Evolutionary conservation across 2,329 filamentous ascomycete genomes (phyloP).

Genomic region (Cladophialophora psammophila): DNA sequence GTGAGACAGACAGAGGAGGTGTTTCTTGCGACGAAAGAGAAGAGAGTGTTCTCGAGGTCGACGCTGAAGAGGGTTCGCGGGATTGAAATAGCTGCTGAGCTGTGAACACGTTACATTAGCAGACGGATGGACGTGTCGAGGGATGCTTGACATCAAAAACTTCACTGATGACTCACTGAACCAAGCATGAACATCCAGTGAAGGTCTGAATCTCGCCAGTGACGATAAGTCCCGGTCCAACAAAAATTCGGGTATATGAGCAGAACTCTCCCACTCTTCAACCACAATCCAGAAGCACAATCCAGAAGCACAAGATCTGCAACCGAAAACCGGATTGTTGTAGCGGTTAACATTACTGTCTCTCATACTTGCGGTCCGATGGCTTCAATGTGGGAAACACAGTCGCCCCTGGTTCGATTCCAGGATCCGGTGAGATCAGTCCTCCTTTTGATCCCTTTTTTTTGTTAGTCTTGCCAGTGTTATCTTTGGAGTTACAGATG

Average conservation of each 20-base stretch:
- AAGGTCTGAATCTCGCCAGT: background rate
- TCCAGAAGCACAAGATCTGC: background rate
- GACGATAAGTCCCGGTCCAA: background rate
- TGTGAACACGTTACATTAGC: background rate
- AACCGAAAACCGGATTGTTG: conserved; percentile 14
- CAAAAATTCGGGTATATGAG: background rate
- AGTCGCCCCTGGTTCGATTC: conserved; percentile 54
- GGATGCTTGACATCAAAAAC: background rate
- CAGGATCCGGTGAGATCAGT: background rate
- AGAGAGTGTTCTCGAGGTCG: background rate
- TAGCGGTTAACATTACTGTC: conserved; percentile 28
- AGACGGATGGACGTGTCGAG: background rate
- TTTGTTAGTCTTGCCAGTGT: background rate
- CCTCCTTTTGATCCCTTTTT: background rate
- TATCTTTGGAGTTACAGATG: background rate
- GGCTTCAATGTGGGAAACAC: background rate
- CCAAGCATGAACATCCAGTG: background rate
- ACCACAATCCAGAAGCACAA: background rate
- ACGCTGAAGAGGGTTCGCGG: background rate
- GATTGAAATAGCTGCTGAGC: background rate
- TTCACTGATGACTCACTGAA: background rate
- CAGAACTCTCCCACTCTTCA: background rate
- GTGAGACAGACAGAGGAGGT: background rate
- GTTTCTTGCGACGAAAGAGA: background rate
- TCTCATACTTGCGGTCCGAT: conserved; percentile 13